phyloP scores from a whole-genome alignment of 768 basidiomycete species.

The Lentinula aciculospora region DNA sequence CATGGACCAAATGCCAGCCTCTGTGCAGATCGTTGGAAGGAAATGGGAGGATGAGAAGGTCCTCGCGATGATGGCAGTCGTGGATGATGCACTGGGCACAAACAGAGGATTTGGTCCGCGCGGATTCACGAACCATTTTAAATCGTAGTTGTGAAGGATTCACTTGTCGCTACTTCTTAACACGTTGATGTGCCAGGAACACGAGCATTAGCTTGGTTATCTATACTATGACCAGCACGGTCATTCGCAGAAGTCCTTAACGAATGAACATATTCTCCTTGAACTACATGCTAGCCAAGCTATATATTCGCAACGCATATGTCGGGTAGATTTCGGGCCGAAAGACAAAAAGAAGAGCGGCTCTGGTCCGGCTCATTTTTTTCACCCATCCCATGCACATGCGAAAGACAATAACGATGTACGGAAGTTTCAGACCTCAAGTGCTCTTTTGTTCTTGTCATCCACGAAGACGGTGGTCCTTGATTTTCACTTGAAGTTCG shows the following conservation, averaged over 20 bases:
- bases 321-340: slow-evolving; percentile 43
- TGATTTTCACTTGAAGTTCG: neutral
- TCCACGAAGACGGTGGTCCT: neutral
- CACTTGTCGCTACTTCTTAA: neutral
- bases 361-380: slow-evolving; percentile 6
- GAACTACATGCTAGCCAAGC: too few species aligned
- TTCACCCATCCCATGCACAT: neutral
- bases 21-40: slow-evolving; percentile 74
- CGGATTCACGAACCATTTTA: slow-evolving; percentile 9
- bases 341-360: slow-evolving; percentile 5
- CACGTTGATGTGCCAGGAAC: too few species aligned
- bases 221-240: too few species aligned
- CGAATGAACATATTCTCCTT: too few species aligned
- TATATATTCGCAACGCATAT: too few species aligned
- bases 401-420: neutral
- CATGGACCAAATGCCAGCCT: slow-evolving; percentile 77
- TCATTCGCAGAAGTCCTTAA: too few species aligned
- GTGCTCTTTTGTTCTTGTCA: neutral
- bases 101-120: slow-evolving; percentile 68
- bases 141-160: neutral
- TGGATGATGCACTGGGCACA: slow-evolving; percentile 58
- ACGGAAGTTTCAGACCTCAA: neutral
- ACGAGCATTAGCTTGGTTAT: too few species aligned
- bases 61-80: slow-evolving; percentile 69
- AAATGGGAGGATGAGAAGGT: slow-evolving; percentile 85